Percentiles rank a stretch among this genome's conserved stretches.
These are phyloP conservation scores for Linnemannia hyalina DNA, from an alignment of 192 early-diverging fungal species.

Conservation along the genomic window DNA sequence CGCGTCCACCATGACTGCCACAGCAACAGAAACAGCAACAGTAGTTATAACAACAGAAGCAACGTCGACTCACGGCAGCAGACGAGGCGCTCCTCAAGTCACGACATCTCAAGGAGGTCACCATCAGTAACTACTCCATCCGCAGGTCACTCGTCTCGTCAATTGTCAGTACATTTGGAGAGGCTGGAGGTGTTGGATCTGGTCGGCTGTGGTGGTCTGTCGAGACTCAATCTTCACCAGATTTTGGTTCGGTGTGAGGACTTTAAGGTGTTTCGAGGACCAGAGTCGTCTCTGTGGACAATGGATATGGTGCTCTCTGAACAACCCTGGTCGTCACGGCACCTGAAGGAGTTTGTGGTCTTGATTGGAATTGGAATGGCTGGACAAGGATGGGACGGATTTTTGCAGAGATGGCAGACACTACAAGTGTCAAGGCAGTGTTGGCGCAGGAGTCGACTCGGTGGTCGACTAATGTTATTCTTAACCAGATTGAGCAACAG, in stretches of 20 bases:
- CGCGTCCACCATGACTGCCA: background rate
- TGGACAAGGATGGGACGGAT: background rate
- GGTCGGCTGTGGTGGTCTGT: background rate
- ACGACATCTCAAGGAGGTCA: background rate
- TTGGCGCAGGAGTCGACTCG: conserved; percentile 1
- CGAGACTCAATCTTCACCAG: conserved; percentile 1
- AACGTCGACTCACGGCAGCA: background rate
- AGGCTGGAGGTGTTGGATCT: conserved; percentile 1
- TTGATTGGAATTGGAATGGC: background rate
- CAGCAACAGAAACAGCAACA: background rate
- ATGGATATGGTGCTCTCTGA: conserved; percentile 7
- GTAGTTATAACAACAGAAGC: background rate
- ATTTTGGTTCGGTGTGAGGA: background rate
- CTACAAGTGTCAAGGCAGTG: background rate
- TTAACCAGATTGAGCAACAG: background rate
- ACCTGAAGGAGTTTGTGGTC: background rate
- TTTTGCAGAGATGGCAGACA: background rate
- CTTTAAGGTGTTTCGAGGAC: conserved; percentile 3
- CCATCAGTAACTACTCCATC: background rate
- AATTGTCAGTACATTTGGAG: background rate
- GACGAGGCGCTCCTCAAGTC: background rate
- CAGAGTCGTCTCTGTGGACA: conserved; percentile 4
- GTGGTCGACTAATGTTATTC: background rate
- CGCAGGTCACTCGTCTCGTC: conserved; percentile 5
- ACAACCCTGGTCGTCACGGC: background rate